These are phyloP conservation scores for Rutstroemia sydowiana DNA, from an alignment of 2,329 filamentous ascomycete genomes.

Conservation along the genomic window DNA sequence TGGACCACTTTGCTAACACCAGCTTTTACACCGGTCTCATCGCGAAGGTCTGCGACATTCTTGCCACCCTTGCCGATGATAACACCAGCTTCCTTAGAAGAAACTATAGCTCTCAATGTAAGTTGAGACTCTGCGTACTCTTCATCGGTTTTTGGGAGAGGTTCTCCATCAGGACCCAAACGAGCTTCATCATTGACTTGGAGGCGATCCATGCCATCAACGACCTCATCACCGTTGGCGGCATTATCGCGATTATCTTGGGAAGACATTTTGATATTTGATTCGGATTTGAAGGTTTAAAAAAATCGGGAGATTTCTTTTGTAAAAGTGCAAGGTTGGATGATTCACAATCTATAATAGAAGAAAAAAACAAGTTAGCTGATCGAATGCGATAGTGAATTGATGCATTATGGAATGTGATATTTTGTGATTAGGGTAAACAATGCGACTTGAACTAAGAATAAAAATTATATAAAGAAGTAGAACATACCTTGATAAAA, in stretches of 20 bases:
- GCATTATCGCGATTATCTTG: conserved; percentile 27
- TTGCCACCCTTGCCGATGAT: conserved; percentile 99
- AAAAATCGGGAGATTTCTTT: background rate
- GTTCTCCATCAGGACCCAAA: conserved; percentile 67
- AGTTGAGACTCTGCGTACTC: conserved; percentile 91
- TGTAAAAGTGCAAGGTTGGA: background rate
- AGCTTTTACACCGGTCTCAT: conserved; percentile 96
- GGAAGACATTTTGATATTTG: conserved; percentile 24
- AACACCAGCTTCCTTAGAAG: conserved; percentile 96
- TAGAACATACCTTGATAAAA: conserved; percentile 5
- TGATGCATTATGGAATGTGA: conserved; percentile 2
- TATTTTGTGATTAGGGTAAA: background rate
- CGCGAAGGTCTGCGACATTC: conserved; percentile 93
- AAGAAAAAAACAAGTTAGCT: conserved; percentile 1
- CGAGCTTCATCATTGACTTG: conserved; percentile 56
- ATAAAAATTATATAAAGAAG: background rate
- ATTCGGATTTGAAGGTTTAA: background rate
- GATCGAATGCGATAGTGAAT: conserved; percentile 4
- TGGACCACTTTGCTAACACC: conserved; percentile 98
- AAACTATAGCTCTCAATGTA: conserved; percentile 94
- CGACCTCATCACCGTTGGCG: conserved; percentile 41
- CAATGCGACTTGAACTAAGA: background rate
- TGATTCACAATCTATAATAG: background rate
- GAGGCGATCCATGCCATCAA: conserved; percentile 56
- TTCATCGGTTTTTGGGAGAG: conserved; percentile 84